phyloP scores from a whole-genome alignment of 805 yeast species.

The Soucietia sequanensis region DNA sequence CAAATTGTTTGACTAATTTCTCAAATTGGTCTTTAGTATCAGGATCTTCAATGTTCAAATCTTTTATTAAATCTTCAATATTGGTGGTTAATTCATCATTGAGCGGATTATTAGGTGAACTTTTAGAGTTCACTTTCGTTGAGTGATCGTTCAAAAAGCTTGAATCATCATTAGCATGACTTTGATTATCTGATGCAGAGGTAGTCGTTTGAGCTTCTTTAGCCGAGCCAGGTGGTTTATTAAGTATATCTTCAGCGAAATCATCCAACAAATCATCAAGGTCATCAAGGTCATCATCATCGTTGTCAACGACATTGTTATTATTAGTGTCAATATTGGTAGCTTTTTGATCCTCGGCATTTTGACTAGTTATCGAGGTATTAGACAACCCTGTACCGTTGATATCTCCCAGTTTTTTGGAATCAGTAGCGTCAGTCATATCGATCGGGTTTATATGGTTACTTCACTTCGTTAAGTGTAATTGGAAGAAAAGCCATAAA shows the following conservation, averaged over 20 bases:
- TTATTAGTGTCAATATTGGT: too few species aligned
- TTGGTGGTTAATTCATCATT: slow-evolving; percentile 31
- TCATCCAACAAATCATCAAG: slow-evolving; percentile 85
- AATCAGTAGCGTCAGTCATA: too few species aligned
- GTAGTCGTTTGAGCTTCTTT: too few species aligned
- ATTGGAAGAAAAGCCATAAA: too few species aligned
- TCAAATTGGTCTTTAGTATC: slow-evolving; percentile 52
- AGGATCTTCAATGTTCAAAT: slow-evolving; percentile 50
- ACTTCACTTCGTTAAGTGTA: too few species aligned
- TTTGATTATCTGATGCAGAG: slow-evolving; percentile 14
- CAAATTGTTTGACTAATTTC: slow-evolving; percentile 44
- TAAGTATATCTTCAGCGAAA: slow-evolving; percentile 68
- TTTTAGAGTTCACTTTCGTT: slow-evolving; percentile 5
- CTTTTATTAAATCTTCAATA: slow-evolving; percentile 45
- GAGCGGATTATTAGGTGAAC: slow-evolving; percentile 26
- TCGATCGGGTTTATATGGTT: too few species aligned
- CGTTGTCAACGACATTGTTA: too few species aligned
- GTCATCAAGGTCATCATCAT: slow-evolving; percentile 62
- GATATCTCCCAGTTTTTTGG: too few species aligned
- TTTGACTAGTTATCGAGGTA: too few species aligned
- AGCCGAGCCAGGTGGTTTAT: slow-evolving; percentile 56
- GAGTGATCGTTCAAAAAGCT: slow-evolving; percentile 8
- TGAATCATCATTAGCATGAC: slow-evolving; percentile 10
- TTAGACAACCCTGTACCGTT: too few species aligned
- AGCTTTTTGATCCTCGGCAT: too few species aligned